Evolutionary conservation across 2,329 filamentous ascomycete species (phyloP).

Genomic region (Colletotrichum orchidophilum): DNA sequence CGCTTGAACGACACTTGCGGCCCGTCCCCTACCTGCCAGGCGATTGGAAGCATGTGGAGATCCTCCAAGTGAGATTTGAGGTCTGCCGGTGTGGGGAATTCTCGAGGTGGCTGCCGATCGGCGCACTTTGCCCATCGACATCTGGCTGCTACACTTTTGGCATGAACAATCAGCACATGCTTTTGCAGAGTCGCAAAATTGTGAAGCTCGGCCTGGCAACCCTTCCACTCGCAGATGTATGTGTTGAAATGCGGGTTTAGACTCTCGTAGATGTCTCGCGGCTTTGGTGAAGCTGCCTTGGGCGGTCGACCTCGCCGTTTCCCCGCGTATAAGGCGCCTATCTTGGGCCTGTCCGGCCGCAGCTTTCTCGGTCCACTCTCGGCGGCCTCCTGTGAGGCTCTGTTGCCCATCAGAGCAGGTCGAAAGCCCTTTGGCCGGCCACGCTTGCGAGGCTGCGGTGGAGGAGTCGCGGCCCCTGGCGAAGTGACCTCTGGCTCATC

Average conservation of each 20-base stretch:
- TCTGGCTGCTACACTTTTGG: slow-evolving; percentile 18
- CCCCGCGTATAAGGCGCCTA: slow-evolving; percentile 29
- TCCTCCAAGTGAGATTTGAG: slow-evolving; percentile 63
- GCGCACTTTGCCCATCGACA: slow-evolving; percentile 56
- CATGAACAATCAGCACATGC: slow-evolving; percentile 64
- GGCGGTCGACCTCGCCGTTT: slow-evolving; percentile 56
- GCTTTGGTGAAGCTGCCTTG: slow-evolving; percentile 48
- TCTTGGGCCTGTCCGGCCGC: slow-evolving; percentile 42
- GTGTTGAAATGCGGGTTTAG: slow-evolving; percentile 56
- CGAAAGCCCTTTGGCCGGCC: slow-evolving; percentile 62
- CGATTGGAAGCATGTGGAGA: slow-evolving; percentile 60
- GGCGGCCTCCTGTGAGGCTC: slow-evolving; percentile 26
- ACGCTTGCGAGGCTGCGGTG: slow-evolving; percentile 41
- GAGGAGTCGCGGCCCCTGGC: background rate
- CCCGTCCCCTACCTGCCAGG: slow-evolving; percentile 70
- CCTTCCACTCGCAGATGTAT: slow-evolving; percentile 69
- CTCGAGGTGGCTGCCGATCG: slow-evolving; percentile 12
- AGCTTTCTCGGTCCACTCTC: slow-evolving; percentile 34
- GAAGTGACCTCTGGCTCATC: slow-evolving; percentile 2
- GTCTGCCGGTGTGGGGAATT: slow-evolving; percentile 37
- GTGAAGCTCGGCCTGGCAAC: slow-evolving; percentile 68
- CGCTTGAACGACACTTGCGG: slow-evolving; percentile 41
- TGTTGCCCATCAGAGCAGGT: slow-evolving; percentile 41
- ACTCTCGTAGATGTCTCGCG: slow-evolving; percentile 51
- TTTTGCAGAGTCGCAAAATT: slow-evolving; percentile 67